Conservation (phyloP, 768 basidiomycete genomes). For the Filobasidium wieringae region DNA sequence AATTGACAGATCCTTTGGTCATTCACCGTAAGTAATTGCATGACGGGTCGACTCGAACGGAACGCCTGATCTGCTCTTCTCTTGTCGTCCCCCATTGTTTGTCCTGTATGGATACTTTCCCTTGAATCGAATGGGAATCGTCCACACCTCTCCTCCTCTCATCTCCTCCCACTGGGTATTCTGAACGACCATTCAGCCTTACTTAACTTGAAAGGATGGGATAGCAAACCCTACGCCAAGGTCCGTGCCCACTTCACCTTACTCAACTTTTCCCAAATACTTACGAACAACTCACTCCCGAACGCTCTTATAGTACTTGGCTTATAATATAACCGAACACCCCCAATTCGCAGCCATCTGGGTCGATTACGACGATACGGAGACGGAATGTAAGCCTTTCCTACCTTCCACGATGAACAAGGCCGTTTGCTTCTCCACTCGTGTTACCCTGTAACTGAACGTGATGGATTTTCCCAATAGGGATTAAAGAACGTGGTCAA, state of each 20-base stretch:
- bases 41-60: no score
- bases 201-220: conserved; percentile 34
- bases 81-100: no score
- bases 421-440: no score
- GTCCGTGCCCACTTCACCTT: conserved; percentile 2
- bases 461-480: conserved; percentile 10
- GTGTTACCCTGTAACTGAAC: no score
- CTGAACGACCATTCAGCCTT: no score
- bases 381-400: conserved; percentile 32
- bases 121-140: no score
- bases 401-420: no score
- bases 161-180: no score
- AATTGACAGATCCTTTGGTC: conserved; percentile 30
- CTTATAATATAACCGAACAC: conserved; percentile 20
- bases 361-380: conserved; percentile 38
- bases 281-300: no score
- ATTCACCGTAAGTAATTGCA: conserved; percentile 14
- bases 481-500: conserved; percentile 39
- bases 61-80: no score
- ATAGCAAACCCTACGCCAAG: conserved; percentile 35
- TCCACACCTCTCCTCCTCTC: no score
- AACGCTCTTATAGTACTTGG: neutral
- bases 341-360: conserved; percentile 39
- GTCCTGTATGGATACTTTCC: no score
- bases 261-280: neutral